Evolutionary conservation across 257 asterid genomes (phyloP).

Genomic region (Perilla frutescens): DNA sequence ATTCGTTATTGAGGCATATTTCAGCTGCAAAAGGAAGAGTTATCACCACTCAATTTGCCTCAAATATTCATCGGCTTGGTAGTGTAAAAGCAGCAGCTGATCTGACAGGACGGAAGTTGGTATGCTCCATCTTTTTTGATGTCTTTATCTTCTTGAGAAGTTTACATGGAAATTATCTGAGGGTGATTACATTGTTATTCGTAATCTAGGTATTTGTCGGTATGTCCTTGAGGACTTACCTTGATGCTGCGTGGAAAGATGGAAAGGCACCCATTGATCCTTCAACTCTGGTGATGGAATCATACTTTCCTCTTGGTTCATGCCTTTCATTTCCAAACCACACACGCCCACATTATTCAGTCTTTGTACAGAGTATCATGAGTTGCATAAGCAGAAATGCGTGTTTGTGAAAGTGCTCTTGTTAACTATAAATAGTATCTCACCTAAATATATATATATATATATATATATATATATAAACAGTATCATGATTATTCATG

Average conservation of each 20-base stretch:
- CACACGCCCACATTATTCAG: neutral
- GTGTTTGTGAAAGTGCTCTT: constrained; percentile 5
- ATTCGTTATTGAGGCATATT: constrained; percentile 80
- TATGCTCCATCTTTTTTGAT: constrained; percentile 41
- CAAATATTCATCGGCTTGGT: constrained; percentile 98
- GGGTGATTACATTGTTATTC: constrained; percentile 32
- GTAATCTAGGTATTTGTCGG: constrained; percentile 89
- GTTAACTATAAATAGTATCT: neutral
- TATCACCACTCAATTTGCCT: constrained; percentile 95
- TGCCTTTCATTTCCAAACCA: constrained; percentile 11
- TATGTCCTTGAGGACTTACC: constrained; percentile 98
- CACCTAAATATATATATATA: neutral
- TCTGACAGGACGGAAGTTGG: constrained; percentile 97
- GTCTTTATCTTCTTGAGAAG: constrained; percentile 17
- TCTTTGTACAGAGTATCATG: neutral
- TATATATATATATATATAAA: too few relatives aligned
- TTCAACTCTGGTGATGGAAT: constrained; percentile 85
- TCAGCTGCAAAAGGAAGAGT: constrained; percentile 91
- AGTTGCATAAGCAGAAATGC: neutral
- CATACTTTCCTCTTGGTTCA: constrained; percentile 25
- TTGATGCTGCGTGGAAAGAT: constrained; percentile 99
- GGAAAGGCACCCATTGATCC: constrained; percentile 99
- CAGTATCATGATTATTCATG: too few relatives aligned
- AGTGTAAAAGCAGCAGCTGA: constrained; percentile 99
- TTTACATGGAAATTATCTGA: constrained; percentile 31